These are phyloP conservation scores for Camellia japonica DNA, from an alignment of 148 eudicot genomes.

Conservation along the genomic window DNA sequence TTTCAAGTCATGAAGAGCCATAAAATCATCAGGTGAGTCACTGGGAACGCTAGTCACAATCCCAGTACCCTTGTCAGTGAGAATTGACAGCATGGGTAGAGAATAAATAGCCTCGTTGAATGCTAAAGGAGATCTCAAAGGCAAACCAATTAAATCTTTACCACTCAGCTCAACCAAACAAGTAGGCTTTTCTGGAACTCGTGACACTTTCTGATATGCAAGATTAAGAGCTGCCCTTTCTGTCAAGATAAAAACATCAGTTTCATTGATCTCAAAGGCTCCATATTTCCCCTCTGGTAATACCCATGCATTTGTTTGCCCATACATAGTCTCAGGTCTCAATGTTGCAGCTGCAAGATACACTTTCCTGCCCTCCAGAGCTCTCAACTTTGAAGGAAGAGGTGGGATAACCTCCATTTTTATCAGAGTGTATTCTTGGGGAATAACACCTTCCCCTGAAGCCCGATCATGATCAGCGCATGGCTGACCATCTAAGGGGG, in stretches of 20 bases:
- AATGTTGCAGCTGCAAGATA: constrained; percentile 90
- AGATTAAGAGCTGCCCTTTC: constrained; percentile 78
- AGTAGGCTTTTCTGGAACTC: constrained; percentile 66
- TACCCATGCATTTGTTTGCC: constrained; percentile 95
- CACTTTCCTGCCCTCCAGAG: constrained; percentile 68
- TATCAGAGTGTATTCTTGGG: constrained; percentile 88
- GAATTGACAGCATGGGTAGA: constrained; percentile 82
- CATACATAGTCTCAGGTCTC: constrained; percentile 94
- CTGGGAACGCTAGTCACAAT: constrained; percentile 95
- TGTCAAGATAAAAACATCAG: constrained; percentile 67
- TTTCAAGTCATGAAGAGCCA: constrained; percentile 75
- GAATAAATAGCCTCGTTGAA: constrained; percentile 64
- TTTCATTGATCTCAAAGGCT: constrained; percentile 82
- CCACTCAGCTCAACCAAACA: constrained; percentile 82
- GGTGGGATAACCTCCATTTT: constrained; percentile 90
- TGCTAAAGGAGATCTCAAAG: constrained; percentile 77
- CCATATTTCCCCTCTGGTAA: constrained; percentile 89
- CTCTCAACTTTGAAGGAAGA: constrained; percentile 58
- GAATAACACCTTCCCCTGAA: constrained; percentile 95
- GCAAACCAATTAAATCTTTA: constrained; percentile 79
- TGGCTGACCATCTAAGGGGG: constrained; percentile 91
- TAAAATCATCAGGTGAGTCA: constrained; percentile 91
- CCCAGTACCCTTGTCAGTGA: constrained; percentile 95
- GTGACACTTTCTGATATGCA: constrained; percentile 73
- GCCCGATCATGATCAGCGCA: constrained; percentile 98